These are phyloP conservation scores for Acorus gramineus DNA, from an alignment of 106 monocot genomes.

Conservation along the genomic window DNA sequence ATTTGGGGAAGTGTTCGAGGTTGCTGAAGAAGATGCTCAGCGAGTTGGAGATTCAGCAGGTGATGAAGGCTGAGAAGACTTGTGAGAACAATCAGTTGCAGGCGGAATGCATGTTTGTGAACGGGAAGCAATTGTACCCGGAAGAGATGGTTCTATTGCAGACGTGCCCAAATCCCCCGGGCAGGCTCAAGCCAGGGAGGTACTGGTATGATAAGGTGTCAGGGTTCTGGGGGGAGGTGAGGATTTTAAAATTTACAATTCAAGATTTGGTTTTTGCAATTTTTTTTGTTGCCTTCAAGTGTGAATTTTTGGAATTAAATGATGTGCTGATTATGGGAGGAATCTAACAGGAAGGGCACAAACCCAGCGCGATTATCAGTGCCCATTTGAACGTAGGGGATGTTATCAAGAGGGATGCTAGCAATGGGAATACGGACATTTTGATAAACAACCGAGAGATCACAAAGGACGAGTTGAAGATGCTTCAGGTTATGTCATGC, in stretches of 20 bases:
- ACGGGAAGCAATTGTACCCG: slow-evolving; percentile 35
- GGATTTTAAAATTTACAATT: not conserved
- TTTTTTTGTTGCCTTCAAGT: slow-evolving; percentile 1
- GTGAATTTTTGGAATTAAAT: too few relatives aligned
- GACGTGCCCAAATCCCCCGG: slow-evolving; percentile 47
- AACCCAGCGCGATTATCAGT: slow-evolving; percentile 74
- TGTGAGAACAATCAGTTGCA: slow-evolving; percentile 69
- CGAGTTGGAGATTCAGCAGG: slow-evolving; percentile 49
- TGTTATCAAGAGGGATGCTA: slow-evolving; percentile 51
- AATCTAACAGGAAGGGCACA: slow-evolving; percentile 65
- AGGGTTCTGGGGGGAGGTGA: slow-evolving; percentile 86
- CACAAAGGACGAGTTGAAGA: slow-evolving; percentile 70
- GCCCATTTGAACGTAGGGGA: slow-evolving; percentile 81
- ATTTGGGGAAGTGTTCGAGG: slow-evolving; percentile 59
- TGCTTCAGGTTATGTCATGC: slow-evolving; percentile 65
- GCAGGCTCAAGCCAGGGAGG: slow-evolving; percentile 53
- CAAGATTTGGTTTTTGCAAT: not conserved
- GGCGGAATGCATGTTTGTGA: slow-evolving; percentile 62
- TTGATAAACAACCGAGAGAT: slow-evolving; percentile 87
- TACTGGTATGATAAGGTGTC: slow-evolving; percentile 98
- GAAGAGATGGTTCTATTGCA: slow-evolving; percentile 63
- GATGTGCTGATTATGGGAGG: not conserved
- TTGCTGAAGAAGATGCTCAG: slow-evolving; percentile 60
- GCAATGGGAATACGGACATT: slow-evolving; percentile 90
- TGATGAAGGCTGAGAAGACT: slow-evolving; percentile 61